Conservation (phyloP, 768 basidiomycete species). For the Pleurotus platypus region DNA sequence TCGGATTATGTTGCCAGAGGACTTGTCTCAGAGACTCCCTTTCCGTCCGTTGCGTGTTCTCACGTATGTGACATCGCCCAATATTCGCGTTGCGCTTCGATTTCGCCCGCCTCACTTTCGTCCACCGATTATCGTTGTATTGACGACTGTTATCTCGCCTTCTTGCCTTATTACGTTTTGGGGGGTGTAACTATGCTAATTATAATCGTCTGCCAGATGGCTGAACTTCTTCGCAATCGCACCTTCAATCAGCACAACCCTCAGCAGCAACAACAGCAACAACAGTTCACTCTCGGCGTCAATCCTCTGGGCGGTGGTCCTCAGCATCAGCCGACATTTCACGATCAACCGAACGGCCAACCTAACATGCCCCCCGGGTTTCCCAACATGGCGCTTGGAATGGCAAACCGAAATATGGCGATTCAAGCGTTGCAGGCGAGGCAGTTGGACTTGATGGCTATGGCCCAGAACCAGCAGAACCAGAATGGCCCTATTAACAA, state of each 20-base stretch:
- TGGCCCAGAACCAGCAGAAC: constrained; percentile 43
- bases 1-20: constrained; percentile 10
- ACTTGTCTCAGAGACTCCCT: not conserved
- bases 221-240: constrained; percentile 23
- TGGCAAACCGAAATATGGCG: constrained; percentile 16
- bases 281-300: constrained; percentile 37
- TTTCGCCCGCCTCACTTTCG: constrained; percentile 9
- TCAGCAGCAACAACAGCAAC: constrained; percentile 34
- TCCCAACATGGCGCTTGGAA: constrained; percentile 27
- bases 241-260: constrained; percentile 14
- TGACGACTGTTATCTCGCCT: constrained; percentile 15
- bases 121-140: constrained; percentile 14
- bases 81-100: not conserved
- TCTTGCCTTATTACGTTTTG: constrained; percentile 8
- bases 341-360: constrained; percentile 29
- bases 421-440: constrained; percentile 31
- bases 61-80: constrained; percentile 4
- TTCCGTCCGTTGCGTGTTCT: not conserved
- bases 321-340: constrained; percentile 30
- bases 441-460: constrained; percentile 43
- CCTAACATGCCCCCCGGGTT: constrained; percentile 31
- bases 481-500: constrained; percentile 36
- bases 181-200: constrained; percentile 7
- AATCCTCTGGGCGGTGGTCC: constrained; percentile 33
- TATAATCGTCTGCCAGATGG: constrained; percentile 17